Evolutionary conservation across 805 yeast genomes (phyloP).

Genomic region (Yamadazyma olivae): DNA sequence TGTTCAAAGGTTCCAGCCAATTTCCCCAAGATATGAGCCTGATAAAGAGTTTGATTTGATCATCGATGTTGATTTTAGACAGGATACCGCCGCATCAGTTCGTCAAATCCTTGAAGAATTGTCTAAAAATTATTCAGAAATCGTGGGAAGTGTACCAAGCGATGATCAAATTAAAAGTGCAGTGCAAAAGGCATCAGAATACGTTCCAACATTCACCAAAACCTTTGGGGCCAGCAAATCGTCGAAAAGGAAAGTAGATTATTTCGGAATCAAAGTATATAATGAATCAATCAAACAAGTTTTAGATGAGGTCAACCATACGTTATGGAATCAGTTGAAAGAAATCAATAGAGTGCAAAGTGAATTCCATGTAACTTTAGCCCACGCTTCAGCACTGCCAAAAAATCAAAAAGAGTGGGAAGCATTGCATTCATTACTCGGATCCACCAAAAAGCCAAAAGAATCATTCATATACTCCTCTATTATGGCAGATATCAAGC

Average conservation of each 20-base stretch:
- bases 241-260: conserved; percentile 10
- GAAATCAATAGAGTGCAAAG: conserved; percentile 42
- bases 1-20: conserved; percentile 62
- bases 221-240: conserved; percentile 21
- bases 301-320: conserved; percentile 15
- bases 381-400: conserved; percentile 35
- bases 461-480: conserved; percentile 18
- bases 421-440: conserved; percentile 6
- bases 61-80: conserved; percentile 50
- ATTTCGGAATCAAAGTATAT: conserved; percentile 10
- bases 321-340: conserved; percentile 10
- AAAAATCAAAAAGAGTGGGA: conserved; percentile 8
- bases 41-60: conserved; percentile 67
- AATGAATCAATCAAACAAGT: conserved; percentile 3
- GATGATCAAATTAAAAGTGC: conserved; percentile 39
- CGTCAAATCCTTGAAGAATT: conserved; percentile 27
- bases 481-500: conserved; percentile 23
- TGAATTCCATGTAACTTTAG: conserved; percentile 66
- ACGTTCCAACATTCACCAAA: conserved; percentile 48
- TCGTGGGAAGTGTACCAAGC: conserved; percentile 23
- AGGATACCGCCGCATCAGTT: conserved; percentile 39
- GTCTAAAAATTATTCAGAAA: conserved; percentile 37
- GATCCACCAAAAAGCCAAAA: conserved; percentile 23
- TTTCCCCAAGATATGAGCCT: conserved; percentile 46
- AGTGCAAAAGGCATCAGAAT: conserved; percentile 49